Percentiles rank a stretch among this genome's conserved stretches.
phyloP scores from a whole-genome alignment of 2,329 filamentous ascomycete genomes.

The Diplodia corticola region DNA sequence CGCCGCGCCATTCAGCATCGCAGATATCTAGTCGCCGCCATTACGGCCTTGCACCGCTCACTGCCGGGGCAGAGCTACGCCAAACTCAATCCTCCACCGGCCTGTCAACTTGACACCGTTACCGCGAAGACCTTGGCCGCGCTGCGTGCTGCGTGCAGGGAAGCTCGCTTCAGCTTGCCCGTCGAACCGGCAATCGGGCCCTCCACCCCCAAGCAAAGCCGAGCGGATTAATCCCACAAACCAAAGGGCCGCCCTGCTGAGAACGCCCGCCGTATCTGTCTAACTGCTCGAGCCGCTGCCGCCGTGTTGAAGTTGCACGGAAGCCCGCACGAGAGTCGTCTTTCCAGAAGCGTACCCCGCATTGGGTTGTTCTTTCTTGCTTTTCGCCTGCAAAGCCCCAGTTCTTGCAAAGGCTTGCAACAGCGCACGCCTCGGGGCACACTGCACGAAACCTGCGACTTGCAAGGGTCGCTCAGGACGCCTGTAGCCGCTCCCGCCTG shows the following conservation, averaged over 20 bases:
- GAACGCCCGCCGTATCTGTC: conserved; percentile 16
- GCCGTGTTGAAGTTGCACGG: conserved; percentile 12
- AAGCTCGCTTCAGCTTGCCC: conserved; percentile 22
- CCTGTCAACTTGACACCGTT: conserved; percentile 23
- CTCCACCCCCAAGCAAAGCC: conserved; percentile 16
- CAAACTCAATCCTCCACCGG: conserved; percentile 21
- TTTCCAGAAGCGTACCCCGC: conserved; percentile 23
- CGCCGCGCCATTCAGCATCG: conserved; percentile 28
- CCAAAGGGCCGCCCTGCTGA: conserved; percentile 13
- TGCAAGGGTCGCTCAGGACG: conserved; percentile 21
- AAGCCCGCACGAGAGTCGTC: conserved; percentile 3
- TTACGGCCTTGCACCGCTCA: conserved; percentile 19
- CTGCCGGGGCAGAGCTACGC: conserved; percentile 15
- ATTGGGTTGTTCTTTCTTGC: conserved; percentile 22
- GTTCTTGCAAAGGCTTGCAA: conserved; percentile 21
- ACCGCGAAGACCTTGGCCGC: conserved; percentile 17
- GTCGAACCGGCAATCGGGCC: conserved; percentile 15
- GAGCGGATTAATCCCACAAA: conserved; percentile 14
- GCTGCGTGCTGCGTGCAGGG: conserved; percentile 20
- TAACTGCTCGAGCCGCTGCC: background rate
- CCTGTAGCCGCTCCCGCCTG: conserved; percentile 23
- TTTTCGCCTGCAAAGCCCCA: conserved; percentile 20
- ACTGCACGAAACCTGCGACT: conserved; percentile 23
- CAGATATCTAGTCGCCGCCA: conserved; percentile 31
- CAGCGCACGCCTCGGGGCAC: conserved; percentile 22